Evolutionary conservation across 768 basidiomycete species (phyloP).

Genomic region (Jaapia argillacea): DNA sequence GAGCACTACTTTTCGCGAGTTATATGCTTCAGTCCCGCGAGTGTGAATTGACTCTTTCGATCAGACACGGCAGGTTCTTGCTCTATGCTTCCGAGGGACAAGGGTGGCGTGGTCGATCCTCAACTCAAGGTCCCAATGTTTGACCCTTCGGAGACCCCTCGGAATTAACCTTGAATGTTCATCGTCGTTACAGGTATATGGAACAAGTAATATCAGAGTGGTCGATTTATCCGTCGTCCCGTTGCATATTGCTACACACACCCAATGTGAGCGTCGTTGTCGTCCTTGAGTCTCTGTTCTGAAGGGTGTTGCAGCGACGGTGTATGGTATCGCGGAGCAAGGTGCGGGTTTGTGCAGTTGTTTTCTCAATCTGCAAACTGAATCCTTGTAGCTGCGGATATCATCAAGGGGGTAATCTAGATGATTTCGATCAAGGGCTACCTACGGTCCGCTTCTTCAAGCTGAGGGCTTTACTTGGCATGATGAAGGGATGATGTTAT

Average conservation of each 20-base stretch:
- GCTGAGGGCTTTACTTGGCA: too few species aligned
- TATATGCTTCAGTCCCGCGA: neutral
- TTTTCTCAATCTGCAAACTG: too few species aligned
- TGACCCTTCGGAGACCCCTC: conserved; percentile 7
- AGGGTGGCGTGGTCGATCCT: conserved; percentile 13
- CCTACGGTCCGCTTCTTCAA: too few species aligned
- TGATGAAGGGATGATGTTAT: too few species aligned
- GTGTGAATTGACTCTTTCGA: neutral
- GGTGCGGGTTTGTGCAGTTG: conserved; percentile 15
- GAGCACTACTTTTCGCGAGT: conserved; percentile 11
- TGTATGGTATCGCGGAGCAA: conserved; percentile 19
- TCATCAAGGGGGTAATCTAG: too few species aligned
- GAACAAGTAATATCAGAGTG: conserved; percentile 36
- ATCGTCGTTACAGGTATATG: conserved; percentile 19
- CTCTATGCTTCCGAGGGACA: conserved; percentile 7
- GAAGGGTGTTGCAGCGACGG: conserved; percentile 8
- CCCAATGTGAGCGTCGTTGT: conserved; percentile 13
- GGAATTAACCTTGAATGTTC: conserved; percentile 8
- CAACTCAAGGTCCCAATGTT: conserved; percentile 4
- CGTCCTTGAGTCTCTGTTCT: neutral
- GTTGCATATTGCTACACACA: conserved; percentile 27
- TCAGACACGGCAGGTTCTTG: conserved; percentile 4
- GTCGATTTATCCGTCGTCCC: conserved; percentile 35
- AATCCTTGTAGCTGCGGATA: too few species aligned
- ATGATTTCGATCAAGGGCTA: too few species aligned